phyloP scores from a whole-genome alignment of 352 stramenopile species.

The Phytophthora aleatoria region DNA sequence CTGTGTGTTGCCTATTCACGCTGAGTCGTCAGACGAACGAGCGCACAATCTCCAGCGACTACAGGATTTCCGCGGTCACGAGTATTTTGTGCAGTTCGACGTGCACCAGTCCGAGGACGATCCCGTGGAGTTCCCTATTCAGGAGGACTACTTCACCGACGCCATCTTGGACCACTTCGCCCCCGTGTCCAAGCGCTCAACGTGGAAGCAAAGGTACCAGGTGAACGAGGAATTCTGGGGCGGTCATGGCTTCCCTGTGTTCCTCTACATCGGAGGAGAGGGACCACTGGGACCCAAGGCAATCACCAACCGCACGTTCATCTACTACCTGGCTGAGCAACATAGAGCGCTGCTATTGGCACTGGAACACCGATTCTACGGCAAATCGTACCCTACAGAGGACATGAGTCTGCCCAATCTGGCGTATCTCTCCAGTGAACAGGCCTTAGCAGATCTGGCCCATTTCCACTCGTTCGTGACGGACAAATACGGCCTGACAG shows the following conservation, averaged over 20 bases:
- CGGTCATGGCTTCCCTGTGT: slow-evolving; percentile 76
- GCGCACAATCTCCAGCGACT: slow-evolving; percentile 58
- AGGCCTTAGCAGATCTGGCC: slow-evolving; percentile 92
- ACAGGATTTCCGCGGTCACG: slow-evolving; percentile 68
- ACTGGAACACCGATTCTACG: slow-evolving; percentile 97
- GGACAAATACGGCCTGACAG: slow-evolving; percentile 63
- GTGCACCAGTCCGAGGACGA: slow-evolving; percentile 36
- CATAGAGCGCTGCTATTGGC: slow-evolving; percentile 84
- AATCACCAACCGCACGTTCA: slow-evolving; percentile 78
- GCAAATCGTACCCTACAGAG: slow-evolving; percentile 88
- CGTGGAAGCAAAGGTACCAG: slow-evolving; percentile 90
- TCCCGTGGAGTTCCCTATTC: slow-evolving; percentile 33
- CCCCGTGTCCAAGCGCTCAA: slow-evolving; percentile 58
- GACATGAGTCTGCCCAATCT: slow-evolving; percentile 86
- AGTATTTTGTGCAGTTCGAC: slow-evolving; percentile 66
- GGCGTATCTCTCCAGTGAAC: slow-evolving; percentile 87
- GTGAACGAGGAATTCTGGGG: slow-evolving; percentile 90
- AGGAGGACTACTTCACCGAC: slow-evolving; percentile 63
- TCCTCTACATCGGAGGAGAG: slow-evolving; percentile 90
- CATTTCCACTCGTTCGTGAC: slow-evolving; percentile 86
- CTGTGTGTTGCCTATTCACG: slow-evolving; percentile 1
- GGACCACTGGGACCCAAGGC: slow-evolving; percentile 60
- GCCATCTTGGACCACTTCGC: slow-evolving; percentile 78
- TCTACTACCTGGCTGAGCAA: slow-evolving; percentile 77
- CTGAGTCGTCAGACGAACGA: slow-evolving; percentile 14